Percentiles rank a stretch among this genome's conserved stretches.
Conservation (phyloP, 1,139 yeast species). For the Magnusiomyces starmeri region DNA sequence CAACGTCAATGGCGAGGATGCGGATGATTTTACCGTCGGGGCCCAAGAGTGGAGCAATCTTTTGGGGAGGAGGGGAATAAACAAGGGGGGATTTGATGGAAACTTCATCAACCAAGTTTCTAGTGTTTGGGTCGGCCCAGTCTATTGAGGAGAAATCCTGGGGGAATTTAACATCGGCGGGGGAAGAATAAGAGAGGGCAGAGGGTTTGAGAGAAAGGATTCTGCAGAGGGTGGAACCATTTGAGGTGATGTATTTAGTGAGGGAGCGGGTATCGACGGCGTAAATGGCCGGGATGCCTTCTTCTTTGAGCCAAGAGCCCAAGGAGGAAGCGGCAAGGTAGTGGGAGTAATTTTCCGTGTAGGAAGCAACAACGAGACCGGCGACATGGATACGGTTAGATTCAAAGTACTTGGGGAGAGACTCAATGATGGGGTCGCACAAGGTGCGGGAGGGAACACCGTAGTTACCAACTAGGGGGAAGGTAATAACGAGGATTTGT, state of each 20-base stretch:
- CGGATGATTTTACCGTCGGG: conserved; percentile 72
- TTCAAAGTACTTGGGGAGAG: conserved; percentile 88
- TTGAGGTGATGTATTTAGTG: conserved; percentile 85
- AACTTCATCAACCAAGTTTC: conserved; percentile 87
- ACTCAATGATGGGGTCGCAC: conserved; percentile 66
- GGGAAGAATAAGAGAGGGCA: conserved; percentile 31
- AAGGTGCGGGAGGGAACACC: conserved; percentile 92
- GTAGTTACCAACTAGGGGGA: conserved; percentile 95
- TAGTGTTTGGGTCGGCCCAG: conserved; percentile 88
- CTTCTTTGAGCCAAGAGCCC: conserved; percentile 87
- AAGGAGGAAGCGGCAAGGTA: conserved; percentile 86
- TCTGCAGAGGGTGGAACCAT: conserved; percentile 92
- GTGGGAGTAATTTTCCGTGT: conserved; percentile 94
- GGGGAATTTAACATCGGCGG: conserved; percentile 20
- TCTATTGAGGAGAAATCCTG: conserved; percentile 66
- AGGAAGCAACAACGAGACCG: conserved; percentile 94
- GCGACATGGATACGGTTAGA: conserved; percentile 88
- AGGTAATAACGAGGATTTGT: conserved; percentile 93
- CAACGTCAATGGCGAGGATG: conserved; percentile 90
- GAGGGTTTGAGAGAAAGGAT: conserved; percentile 51
- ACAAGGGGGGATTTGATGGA: conserved; percentile 68
- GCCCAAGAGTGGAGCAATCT: conserved; percentile 46
- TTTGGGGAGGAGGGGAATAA: conserved; percentile 56
- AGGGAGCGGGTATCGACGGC: conserved; percentile 96
- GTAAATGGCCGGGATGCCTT: conserved; percentile 91